phyloP scores from a whole-genome alignment of 257 asterid genomes.

The Scutellaria galericulata region DNA sequence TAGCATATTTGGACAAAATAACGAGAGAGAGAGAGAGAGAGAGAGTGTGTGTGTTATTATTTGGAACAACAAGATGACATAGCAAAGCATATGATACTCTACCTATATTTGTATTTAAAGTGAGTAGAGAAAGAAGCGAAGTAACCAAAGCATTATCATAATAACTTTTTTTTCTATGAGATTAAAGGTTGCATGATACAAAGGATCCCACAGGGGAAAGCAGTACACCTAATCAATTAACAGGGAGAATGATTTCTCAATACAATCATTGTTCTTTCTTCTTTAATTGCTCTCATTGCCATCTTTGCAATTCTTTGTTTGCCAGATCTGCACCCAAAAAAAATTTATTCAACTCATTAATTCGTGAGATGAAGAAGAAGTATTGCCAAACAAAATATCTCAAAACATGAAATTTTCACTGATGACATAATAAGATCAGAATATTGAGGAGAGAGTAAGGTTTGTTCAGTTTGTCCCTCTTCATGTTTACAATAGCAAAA shows the following conservation, averaged over 20 bases:
- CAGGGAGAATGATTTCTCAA: conserved; percentile 48
- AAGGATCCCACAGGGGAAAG: conserved; percentile 41
- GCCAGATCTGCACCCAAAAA: conserved; percentile 39
- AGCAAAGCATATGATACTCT: conserved; percentile 31
- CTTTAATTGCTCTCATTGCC: conserved; percentile 24
- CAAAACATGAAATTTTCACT: no score
- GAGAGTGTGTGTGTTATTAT: neutral
- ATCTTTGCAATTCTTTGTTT: conserved; percentile 28
- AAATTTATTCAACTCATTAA: neutral
- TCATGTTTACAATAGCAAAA: no score
- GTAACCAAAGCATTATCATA: conserved; percentile 33
- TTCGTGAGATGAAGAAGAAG: no score
- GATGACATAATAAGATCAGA: no score
- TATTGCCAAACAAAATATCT: no score
- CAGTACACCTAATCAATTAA: conserved; percentile 41
- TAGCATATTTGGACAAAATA: no score
- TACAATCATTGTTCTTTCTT: conserved; percentile 44
- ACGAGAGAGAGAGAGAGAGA: neutral
- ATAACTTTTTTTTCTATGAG: conserved; percentile 46
- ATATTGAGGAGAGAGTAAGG: no score
- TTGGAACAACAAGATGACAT: no score
- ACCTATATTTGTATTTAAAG: conserved; percentile 46
- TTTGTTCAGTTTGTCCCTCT: no score
- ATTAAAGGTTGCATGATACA: conserved; percentile 60
- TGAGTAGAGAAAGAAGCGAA: conserved; percentile 2